A percentile compares a stretch with the other conserved stretches of the same genome.
Conservation (phyloP, 225 moss, liverwort and hornwort genomes). For the Neckera pumila region DNA sequence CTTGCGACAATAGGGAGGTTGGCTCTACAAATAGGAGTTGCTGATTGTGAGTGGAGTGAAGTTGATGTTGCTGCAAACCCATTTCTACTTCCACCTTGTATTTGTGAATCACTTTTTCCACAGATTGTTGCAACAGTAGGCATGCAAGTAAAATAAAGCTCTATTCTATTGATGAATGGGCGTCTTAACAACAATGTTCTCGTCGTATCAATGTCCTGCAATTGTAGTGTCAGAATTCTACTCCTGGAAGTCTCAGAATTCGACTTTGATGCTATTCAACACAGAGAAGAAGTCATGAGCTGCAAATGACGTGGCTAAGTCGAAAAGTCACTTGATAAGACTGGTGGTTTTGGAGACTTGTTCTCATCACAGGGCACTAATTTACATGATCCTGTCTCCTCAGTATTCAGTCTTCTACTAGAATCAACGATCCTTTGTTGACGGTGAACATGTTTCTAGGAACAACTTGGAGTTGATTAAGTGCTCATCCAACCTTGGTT, state of each 20-base stretch:
- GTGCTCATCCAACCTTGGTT: background rate
- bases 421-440: background rate
- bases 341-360: background rate
- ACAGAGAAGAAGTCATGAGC: background rate
- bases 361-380: background rate
- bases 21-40: conserved; percentile 10
- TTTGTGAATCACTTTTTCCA: conserved; percentile 6
- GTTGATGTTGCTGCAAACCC: background rate
- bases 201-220: background rate
- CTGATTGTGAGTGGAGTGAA: background rate
- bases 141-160: background rate
- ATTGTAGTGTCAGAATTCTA: background rate
- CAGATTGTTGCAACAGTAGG: background rate
- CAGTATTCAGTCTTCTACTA: background rate
- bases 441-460: background rate
- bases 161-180: background rate
- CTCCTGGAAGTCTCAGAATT: background rate
- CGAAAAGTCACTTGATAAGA: background rate
- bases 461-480: background rate
- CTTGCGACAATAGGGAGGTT: conserved; percentile 8
- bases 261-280: too few relatives aligned
- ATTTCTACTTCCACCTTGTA: conserved; percentile 4
- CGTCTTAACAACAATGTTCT: background rate
- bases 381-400: too few relatives aligned
- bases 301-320: background rate